Conservation (phyloP, 1,139 yeast species). For the Yamadazyma atmosphaerica region DNA sequence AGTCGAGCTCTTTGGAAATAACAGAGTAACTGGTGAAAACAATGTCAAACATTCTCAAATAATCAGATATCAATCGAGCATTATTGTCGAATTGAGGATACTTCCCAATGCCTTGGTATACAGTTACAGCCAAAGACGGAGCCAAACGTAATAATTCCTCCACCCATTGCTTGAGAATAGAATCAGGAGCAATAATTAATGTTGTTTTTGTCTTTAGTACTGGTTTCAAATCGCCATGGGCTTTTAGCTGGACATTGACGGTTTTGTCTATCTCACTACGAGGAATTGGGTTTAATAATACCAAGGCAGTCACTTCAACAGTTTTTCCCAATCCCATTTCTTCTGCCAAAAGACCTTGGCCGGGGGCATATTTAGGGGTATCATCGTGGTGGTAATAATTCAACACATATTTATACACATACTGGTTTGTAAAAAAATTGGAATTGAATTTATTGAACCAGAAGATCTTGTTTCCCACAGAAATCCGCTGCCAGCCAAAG, state of each 20-base stretch:
- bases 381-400: constrained; percentile 18
- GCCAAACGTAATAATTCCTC: constrained; percentile 67
- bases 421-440: constrained; percentile 36
- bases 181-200: constrained; percentile 78
- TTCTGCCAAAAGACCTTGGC: constrained; percentile 76
- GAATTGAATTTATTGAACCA: constrained; percentile 56
- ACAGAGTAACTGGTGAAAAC: constrained; percentile 77
- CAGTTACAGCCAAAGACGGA: constrained; percentile 53
- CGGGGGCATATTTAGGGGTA: constrained; percentile 33
- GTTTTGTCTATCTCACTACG: constrained; percentile 42
- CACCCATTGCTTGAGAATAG: constrained; percentile 83
- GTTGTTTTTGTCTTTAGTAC: constrained; percentile 67
- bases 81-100: constrained; percentile 46
- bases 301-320: constrained; percentile 71
- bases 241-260: constrained; percentile 32
- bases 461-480: constrained; percentile 16
- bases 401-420: constrained; percentile 28
- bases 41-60: constrained; percentile 63
- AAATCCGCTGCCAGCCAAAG: constrained; percentile 53
- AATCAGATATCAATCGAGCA: constrained; percentile 46
- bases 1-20: constrained; percentile 74
- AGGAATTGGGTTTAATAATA: constrained; percentile 58
- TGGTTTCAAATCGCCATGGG: constrained; percentile 37
- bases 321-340: constrained; percentile 99
- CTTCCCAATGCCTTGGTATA: constrained; percentile 62